phyloP scores from a whole-genome alignment of 345 rosid genomes.

The Boechera divaricarpa region DNA sequence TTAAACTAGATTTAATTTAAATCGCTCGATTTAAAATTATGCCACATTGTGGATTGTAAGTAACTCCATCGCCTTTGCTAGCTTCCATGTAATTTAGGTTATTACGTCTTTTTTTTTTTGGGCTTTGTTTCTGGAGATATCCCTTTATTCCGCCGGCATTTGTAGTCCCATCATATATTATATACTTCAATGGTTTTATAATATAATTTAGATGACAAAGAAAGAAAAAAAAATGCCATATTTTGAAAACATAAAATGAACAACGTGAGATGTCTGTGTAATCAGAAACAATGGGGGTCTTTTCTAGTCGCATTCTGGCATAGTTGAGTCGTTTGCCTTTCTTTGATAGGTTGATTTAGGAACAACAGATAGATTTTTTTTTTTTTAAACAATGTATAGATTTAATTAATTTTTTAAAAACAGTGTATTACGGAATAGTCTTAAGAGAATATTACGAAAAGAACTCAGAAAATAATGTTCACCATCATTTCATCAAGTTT shows the following conservation, averaged over 20 bases:
- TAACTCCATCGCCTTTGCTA: too few species aligned
- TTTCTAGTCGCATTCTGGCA: constrained; percentile 28
- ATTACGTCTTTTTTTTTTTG: too few species aligned
- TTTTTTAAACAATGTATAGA: neutral
- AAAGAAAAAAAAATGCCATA: too few species aligned
- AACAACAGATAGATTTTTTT: neutral
- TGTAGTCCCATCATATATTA: too few species aligned
- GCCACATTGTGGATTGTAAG: neutral
- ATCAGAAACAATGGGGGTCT: constrained; percentile 42
- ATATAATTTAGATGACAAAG: too few species aligned
- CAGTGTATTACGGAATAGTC: constrained; percentile 18
- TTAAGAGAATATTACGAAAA: neutral
- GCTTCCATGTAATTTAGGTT: too few species aligned
- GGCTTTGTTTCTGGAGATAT: too few species aligned
- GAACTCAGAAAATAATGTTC: constrained; percentile 7
- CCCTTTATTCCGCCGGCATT: too few species aligned
- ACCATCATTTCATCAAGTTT: constrained; percentile 28
- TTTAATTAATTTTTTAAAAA: neutral
- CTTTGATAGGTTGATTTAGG: constrained; percentile 30
- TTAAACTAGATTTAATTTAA: neutral
- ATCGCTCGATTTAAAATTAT: neutral
- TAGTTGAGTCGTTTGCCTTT: neutral
- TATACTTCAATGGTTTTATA: too few species aligned
- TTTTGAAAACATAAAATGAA: constrained; percentile 5
- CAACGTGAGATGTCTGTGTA: constrained; percentile 42